phyloP scores from a whole-genome alignment of 1,139 yeast genomes.

The Lodderomyces parapsilosis region DNA sequence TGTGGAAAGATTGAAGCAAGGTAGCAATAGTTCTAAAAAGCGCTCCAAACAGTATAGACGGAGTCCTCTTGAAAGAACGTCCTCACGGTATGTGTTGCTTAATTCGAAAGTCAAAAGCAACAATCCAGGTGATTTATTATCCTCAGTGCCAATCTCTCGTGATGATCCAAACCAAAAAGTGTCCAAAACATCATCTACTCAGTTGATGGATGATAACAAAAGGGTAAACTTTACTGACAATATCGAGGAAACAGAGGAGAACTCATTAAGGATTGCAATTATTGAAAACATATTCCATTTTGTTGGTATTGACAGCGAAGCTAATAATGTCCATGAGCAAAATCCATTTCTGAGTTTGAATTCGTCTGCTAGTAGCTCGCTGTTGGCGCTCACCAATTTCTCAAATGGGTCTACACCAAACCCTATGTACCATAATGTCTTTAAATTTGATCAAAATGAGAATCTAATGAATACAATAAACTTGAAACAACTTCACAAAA shows the following conservation, averaged over 20 bases:
- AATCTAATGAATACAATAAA: constrained; percentile 13
- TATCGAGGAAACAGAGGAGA: constrained; percentile 72
- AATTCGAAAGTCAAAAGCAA: constrained; percentile 60
- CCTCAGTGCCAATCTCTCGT: constrained; percentile 77
- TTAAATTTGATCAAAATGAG: constrained; percentile 6
- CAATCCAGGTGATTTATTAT: constrained; percentile 79
- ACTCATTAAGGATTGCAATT: constrained; percentile 65
- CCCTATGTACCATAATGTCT: constrained; percentile 7
- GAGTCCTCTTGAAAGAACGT: constrained; percentile 13
- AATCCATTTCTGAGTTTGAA: constrained; percentile 10
- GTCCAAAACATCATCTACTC: constrained; percentile 9
- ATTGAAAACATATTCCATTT: constrained; percentile 73
- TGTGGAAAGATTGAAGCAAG: constrained; percentile 36
- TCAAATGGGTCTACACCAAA: constrained; percentile 5
- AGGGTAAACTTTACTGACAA: constrained; percentile 48
- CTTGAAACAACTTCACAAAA: constrained; percentile 6
- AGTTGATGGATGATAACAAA: constrained; percentile 4
- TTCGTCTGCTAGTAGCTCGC: constrained; percentile 11
- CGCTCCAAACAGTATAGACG: constrained; percentile 8
- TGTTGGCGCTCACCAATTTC: constrained; percentile 8
- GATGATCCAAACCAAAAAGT: constrained; percentile 18
- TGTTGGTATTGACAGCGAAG: constrained; percentile 60
- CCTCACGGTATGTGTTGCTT: constrained; percentile 65
- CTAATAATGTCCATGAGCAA: constrained; percentile 9
- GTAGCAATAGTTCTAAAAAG: neutral